Base-by-base conservation (phyloP, 1,139 yeast genomes). In the Blastobotrys indianensis region DNA sequence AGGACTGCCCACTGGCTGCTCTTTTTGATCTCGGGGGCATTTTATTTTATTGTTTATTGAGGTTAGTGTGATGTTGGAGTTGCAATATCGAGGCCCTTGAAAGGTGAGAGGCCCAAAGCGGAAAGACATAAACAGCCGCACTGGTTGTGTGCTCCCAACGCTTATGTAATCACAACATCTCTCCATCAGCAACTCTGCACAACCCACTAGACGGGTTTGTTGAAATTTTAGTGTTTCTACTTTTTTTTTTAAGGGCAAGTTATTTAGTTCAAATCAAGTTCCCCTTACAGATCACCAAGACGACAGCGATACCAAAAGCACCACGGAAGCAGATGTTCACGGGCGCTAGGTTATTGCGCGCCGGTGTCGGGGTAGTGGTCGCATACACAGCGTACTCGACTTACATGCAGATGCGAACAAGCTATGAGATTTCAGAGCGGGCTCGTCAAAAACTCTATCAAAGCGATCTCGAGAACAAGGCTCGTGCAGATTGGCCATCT, bases 301-400 rank as follows among this genome's bases (percentile, higher is more conserved):
- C 25, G 25, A 20, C 25, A 20, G 25, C 25, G 7, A 20, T 20
- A 20, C 25, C 25, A 20, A 20, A 20, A 20, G 25, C 25, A 20
- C 25, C 25, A 20, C 25, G 25, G 25, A 20, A 20, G 25, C 33
- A 31, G 15, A 37, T 37, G 40, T 7, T 37, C 32, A 37, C 25
- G 20, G 13, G 15, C 17, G 11, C 40, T 7, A 40, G 32, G 35
- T 40, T 47, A 32, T 40, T 54, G 32, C 74, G 74, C 55, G 51
- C 76, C 6, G 79, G 79, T 0, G 57, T 75, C 11, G 85, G 85
- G 1, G 57, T 80, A 4, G 61, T 82, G 23, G 69, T 76, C 2
- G 77, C 83, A 4, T 85, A 85, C 58, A 75, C 90, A 1, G 76
- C 84, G 1, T 81, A 82, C 57, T 85, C 86, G 39, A 70, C 77